Conservation (phyloP, 257 asterid species). For the Ajuga chamaepitys region DNA sequence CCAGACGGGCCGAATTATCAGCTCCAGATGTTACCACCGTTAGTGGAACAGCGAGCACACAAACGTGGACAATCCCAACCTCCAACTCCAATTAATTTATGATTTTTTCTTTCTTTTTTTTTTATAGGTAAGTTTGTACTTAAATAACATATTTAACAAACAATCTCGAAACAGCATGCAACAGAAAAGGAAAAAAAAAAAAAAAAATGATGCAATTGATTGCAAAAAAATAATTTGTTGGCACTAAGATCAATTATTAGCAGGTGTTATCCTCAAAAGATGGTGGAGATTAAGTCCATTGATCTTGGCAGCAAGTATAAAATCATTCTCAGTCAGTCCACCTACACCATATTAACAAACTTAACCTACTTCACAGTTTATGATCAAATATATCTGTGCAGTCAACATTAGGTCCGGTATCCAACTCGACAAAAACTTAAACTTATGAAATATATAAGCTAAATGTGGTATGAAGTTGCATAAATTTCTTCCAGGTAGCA, state of each 20-base stretch:
- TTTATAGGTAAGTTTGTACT: too few species aligned
- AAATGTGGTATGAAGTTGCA: not conserved
- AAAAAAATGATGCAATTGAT: not conserved
- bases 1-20: too few species aligned
- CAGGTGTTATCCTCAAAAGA: constrained; percentile 67
- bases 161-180: too few species aligned
- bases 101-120: too few species aligned
- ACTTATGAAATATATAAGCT: not conserved
- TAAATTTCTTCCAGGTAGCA: too few species aligned
- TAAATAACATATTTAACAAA: too few species aligned
- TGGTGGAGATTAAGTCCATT: constrained; percentile 49
- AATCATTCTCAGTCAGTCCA: constrained; percentile 93
- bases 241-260: constrained; percentile 17
- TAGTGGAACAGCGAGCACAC: too few species aligned
- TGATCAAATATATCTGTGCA: too few species aligned
- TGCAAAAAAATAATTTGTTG: not conserved
- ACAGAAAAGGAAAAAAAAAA: not conserved
- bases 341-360: constrained; percentile 38
- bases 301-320: constrained; percentile 88
- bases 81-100: too few species aligned
- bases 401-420: too few species aligned
- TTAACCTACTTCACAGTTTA: not conserved
- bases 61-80: too few species aligned
- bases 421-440: not conserved
- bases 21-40: too few species aligned